Conservation (phyloP, 371 early-diverging fungal genomes). For the Mucor saturninus region DNA sequence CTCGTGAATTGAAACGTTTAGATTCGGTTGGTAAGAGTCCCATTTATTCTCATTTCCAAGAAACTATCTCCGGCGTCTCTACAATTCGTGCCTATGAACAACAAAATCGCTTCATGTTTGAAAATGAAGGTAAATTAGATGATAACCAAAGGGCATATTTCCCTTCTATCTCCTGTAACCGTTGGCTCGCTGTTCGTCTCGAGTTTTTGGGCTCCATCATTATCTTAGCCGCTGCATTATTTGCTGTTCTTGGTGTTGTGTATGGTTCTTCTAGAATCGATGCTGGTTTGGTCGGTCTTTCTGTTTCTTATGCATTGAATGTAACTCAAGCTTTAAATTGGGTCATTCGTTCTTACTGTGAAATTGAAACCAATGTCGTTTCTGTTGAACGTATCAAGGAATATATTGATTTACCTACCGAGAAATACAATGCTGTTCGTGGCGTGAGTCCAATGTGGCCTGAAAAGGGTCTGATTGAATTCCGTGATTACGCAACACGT, state of each 20-base stretch:
- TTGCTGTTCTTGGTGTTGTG: slow-evolving; percentile 64
- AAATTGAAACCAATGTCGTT: slow-evolving; percentile 74
- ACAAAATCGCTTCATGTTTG: slow-evolving; percentile 70
- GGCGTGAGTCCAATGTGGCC: slow-evolving; percentile 59
- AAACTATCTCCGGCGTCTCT: slow-evolving; percentile 73
- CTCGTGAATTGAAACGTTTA: slow-evolving; percentile 80
- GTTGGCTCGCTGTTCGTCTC: slow-evolving; percentile 92
- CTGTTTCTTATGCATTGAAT: slow-evolving; percentile 85
- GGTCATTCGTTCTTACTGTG: slow-evolving; percentile 71
- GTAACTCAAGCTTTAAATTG: slow-evolving; percentile 87
- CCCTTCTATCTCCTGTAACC: slow-evolving; percentile 79
- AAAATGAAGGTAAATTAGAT: slow-evolving; percentile 80
- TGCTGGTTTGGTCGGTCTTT: slow-evolving; percentile 83
- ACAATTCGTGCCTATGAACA: slow-evolving; percentile 88
- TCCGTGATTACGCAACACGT: slow-evolving; percentile 67
- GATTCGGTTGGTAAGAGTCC: slow-evolving; percentile 86
- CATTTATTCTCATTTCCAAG: slow-evolving; percentile 84
- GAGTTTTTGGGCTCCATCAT: slow-evolving; percentile 75
- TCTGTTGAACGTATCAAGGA: slow-evolving; percentile 89
- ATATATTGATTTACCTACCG: slow-evolving; percentile 82
- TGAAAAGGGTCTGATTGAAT: slow-evolving; percentile 67
- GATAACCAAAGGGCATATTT: slow-evolving; percentile 81
- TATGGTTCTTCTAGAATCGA: slow-evolving; percentile 54
- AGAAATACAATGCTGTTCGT: slow-evolving; percentile 69
- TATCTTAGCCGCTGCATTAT: slow-evolving; percentile 66